Conservation (phyloP, 2,329 filamentous ascomycete genomes). For the Xylaria sp. region DNA sequence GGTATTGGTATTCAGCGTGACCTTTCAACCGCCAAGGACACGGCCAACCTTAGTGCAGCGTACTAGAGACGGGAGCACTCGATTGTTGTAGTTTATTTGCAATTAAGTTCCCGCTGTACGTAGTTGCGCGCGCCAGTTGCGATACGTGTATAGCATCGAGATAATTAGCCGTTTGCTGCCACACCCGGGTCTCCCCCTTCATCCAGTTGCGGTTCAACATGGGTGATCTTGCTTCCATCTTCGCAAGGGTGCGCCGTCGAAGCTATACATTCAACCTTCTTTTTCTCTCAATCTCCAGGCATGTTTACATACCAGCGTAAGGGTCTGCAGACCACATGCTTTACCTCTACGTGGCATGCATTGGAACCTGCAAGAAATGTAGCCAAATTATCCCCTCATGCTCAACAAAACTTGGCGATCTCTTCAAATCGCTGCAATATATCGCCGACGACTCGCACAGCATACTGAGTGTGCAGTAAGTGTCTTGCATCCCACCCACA, state of each 20-base stretch:
- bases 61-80: neutral
- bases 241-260: slow-evolving; percentile 14
- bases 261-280: slow-evolving; percentile 11
- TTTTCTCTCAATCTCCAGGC: neutral
- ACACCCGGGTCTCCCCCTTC: slow-evolving; percentile 11
- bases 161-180: slow-evolving; percentile 33
- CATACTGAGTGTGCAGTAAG: neutral
- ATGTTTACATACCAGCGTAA: slow-evolving; percentile 3
- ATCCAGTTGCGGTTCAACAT: slow-evolving; percentile 27
- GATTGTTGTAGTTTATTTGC: slow-evolving; percentile 17
- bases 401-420: slow-evolving; percentile 9
- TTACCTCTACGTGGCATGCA: slow-evolving; percentile 15
- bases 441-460: neutral
- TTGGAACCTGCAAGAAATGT: neutral
- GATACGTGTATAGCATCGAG: slow-evolving; percentile 21
- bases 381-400: slow-evolving; percentile 4
- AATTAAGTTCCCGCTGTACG: slow-evolving; percentile 26
- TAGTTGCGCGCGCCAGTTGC: slow-evolving; percentile 5
- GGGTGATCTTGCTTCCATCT: slow-evolving; percentile 16
- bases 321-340: slow-evolving; percentile 10
- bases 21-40: slow-evolving; percentile 13
- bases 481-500: neutral
- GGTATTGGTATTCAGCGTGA: neutral
- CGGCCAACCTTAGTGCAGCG: slow-evolving; percentile 12
- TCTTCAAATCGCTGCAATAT: slow-evolving; percentile 10